phyloP scores from a whole-genome alignment of 306 rosid species.

The Cyclanthera cordifolia region DNA sequence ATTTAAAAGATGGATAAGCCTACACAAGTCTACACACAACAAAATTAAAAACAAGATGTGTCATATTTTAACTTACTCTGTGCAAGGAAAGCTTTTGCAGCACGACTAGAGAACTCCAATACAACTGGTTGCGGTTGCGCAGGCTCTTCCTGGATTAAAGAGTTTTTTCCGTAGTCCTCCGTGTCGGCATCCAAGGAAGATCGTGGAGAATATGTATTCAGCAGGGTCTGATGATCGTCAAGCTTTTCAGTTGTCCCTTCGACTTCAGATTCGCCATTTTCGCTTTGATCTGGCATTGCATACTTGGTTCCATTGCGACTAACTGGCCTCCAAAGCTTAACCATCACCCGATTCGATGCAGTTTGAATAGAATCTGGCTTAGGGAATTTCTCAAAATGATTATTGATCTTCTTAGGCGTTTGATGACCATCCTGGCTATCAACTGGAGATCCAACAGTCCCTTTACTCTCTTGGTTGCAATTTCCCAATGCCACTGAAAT shows the following conservation, averaged over 20 bases:
- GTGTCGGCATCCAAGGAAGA: conserved; percentile 20
- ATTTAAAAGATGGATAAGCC: neutral
- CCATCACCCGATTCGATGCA: conserved; percentile 28
- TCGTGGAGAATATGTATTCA: conserved; percentile 25
- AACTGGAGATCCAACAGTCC: conserved; percentile 24
- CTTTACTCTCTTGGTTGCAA: conserved; percentile 29
- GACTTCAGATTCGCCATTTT: conserved; percentile 25
- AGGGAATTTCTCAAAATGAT: conserved; percentile 30
- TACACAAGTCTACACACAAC: neutral
- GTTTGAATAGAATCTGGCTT: conserved; percentile 28
- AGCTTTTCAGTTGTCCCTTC: conserved; percentile 23
- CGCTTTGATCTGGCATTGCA: conserved; percentile 30
- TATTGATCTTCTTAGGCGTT: conserved; percentile 26
- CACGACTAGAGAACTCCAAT: conserved; percentile 23
- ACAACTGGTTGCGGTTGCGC: conserved; percentile 2
- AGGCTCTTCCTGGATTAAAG: conserved; percentile 17
- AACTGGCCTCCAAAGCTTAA: conserved; percentile 52
- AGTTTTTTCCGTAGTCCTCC: conserved; percentile 13
- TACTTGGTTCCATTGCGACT: conserved; percentile 29
- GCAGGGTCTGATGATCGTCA: conserved; percentile 20
- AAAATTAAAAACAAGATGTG: neutral
- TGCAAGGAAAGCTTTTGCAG: conserved; percentile 51
- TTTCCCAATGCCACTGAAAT: conserved; percentile 47
- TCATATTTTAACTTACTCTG: conserved; percentile 38
- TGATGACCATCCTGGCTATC: conserved; percentile 26